Base-by-base conservation (phyloP, 2,329 filamentous ascomycete species). In the Bipolaris cookei region DNA sequence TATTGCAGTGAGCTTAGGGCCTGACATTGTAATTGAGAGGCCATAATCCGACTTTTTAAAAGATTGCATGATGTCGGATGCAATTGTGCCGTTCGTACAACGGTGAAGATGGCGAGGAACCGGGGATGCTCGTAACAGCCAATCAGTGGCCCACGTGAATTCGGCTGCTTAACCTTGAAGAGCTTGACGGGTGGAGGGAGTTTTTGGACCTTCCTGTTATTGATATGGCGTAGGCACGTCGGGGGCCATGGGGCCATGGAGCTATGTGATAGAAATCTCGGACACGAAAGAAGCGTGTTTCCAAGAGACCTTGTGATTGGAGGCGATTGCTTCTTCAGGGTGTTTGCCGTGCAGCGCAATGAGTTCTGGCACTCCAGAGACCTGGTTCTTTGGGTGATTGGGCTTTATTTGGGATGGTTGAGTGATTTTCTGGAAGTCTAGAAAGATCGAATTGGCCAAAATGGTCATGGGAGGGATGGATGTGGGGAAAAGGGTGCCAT, bases 111-210 rank as follows among this genome's bases (percentile, higher is more conserved):
- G 50, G 35, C n/a, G 32, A 48, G 2, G 32, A 38, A 43, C 44
- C 16, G 44, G 21, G 18, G 21, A 30, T 45, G 45, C 25, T 54
- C 43, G 41, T 57, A 23, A 25, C 32, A 63, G 55, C 68, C 67
- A 71, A 70, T 70, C 65, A 63, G 39, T 60, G 38, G 3, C 13
- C 44, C 66, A 71, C 68, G 68, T 71, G 68, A 68, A 54, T 42
- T 42, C 63, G 60, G 64, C 39, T 41, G 37, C 50, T 28, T 39
- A 63, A 14, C 64, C 49, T 3, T 21, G 52, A 23, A 18, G n/a
- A 49, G 62, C 13, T 21, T 53, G 37, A 44, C 25, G 47, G 18
- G 34, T 20, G 14, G 30, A 23, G 23, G 28, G 11, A 10, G 30
- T 23, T 20, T 14, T 30, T 48, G 41, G 51, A 63, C 54, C 58